These are phyloP conservation scores for Saccharomyces jurei DNA, from an alignment of 805 yeast species.

Conservation along the genomic window DNA sequence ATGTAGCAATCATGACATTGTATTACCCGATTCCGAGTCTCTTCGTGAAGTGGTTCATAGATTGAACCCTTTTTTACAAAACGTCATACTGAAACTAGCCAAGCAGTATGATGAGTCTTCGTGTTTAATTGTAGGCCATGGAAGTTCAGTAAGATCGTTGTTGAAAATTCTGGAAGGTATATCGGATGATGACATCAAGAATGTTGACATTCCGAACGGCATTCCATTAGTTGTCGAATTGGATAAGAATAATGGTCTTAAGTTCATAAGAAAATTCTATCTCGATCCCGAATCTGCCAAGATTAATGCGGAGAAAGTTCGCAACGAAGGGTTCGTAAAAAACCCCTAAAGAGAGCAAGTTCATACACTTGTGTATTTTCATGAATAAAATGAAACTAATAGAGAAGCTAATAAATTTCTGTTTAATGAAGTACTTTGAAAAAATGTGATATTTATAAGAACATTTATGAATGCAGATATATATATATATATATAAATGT, in stretches of 20 bases:
- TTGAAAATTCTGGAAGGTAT: conserved; percentile 57
- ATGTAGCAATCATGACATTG: conserved; percentile 29
- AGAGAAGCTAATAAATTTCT: neutral
- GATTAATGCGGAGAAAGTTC: conserved; percentile 67
- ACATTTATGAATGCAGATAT: neutral
- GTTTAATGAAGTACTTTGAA: neutral
- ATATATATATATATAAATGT: neutral
- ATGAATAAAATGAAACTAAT: neutral
- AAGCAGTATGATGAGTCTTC: conserved; percentile 43
- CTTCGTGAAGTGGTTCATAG: conserved; percentile 60
- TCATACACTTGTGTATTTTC: neutral
- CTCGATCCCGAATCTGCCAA: conserved; percentile 71
- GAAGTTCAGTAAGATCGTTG: conserved; percentile 66
- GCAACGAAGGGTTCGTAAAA: conserved; percentile 51
- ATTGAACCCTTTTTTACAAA: conserved; percentile 48
- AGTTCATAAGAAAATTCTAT: conserved; percentile 47
- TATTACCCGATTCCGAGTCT: conserved; percentile 61
- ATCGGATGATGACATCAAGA: conserved; percentile 56
- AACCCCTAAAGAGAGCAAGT: conserved; percentile 5
- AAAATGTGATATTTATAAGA: neutral
- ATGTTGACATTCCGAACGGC: conserved; percentile 71
- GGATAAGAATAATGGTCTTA: conserved; percentile 35
- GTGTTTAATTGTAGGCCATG: conserved; percentile 68
- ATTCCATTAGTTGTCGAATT: conserved; percentile 63
- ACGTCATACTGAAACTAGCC: conserved; percentile 35